Percentiles rank a stretch among this genome's conserved stretches.
Conservation (phyloP, 108 stramenopile species). For the Craspedostauros australis region DNA sequence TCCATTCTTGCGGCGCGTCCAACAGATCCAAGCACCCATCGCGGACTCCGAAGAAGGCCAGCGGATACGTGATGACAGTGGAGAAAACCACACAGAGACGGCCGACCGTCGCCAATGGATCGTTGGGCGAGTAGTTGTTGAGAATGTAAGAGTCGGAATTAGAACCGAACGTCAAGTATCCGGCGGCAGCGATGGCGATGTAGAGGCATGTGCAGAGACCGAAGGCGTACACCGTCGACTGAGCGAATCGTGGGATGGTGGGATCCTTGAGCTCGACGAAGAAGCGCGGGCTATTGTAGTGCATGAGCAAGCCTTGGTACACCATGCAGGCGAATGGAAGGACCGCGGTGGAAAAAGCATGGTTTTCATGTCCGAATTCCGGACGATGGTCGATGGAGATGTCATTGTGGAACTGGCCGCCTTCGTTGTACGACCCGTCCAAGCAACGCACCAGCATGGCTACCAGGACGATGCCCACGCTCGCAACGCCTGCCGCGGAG, state of each 20-base stretch:
- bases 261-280: conserved; percentile 72
- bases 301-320: conserved; percentile 42
- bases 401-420: conserved; percentile 30
- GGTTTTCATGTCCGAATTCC: conserved; percentile 43
- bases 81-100: conserved; percentile 66
- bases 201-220: conserved; percentile 42
- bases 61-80: conserved; percentile 76
- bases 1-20: conserved; percentile 43
- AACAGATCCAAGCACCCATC: conserved; percentile 71
- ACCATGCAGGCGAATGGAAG: conserved; percentile 50
- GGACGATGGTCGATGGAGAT: conserved; percentile 35
- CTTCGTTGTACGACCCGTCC: conserved; percentile 58
- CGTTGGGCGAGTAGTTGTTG: conserved; percentile 76
- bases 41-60: conserved; percentile 80
- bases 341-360: conserved; percentile 17
- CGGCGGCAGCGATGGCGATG: conserved; percentile 51
- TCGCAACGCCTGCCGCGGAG: conserved; percentile 48
- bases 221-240: conserved; percentile 54
- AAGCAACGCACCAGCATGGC: conserved; percentile 51
- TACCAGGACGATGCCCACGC: conserved; percentile 37
- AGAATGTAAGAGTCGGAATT: conserved; percentile 64
- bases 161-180: conserved; percentile 76
- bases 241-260: conserved; percentile 48
- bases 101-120: conserved; percentile 64
- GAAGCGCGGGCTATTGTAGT: conserved; percentile 86